Conservation (phyloP, 345 rosid genomes). For the Pistacia integerrima region DNA sequence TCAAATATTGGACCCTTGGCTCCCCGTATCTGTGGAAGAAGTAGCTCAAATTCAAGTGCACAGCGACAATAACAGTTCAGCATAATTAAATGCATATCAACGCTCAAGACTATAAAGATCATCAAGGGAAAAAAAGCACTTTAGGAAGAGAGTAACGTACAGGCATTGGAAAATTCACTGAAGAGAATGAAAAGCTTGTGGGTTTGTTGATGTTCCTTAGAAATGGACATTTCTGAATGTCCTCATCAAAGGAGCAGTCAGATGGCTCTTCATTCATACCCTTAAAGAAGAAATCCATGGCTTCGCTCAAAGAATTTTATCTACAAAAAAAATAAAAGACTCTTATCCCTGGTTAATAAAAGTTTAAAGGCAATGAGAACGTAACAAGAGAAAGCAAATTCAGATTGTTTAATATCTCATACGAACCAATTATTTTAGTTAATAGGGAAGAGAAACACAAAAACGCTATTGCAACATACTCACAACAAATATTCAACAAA, state of each 20-base stretch:
- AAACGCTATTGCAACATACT: too few relatives aligned
- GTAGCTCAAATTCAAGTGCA: not conserved
- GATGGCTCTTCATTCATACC: conserved; percentile 44
- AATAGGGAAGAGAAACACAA: too few relatives aligned
- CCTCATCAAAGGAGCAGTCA: conserved; percentile 50
- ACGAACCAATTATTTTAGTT: too few relatives aligned
- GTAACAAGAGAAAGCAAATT: not conserved
- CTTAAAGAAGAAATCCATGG: conserved; percentile 49
- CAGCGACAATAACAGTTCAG: not conserved
- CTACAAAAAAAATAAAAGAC: conserved; percentile 13
- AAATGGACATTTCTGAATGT: conserved; percentile 75
- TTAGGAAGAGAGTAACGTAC: conserved; percentile 29
- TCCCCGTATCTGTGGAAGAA: conserved; percentile 43
- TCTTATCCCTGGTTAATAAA: not conserved
- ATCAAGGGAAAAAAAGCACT: not conserved
- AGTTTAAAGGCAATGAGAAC: not conserved
- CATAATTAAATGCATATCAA: not conserved
- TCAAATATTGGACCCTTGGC: conserved; percentile 89
- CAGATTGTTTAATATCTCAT: not conserved
- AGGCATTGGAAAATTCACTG: conserved; percentile 44
- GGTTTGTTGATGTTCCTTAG: conserved; percentile 78
- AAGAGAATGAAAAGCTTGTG: conserved; percentile 64
- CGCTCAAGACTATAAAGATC: not conserved
- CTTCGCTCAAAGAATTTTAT: conserved; percentile 15
- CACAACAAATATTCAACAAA: too few relatives aligned